Percentiles rank a stretch among this genome's conserved stretches.
Conservation (phyloP, 2,329 filamentous ascomycete species). For the Clonostachys byssicola region DNA sequence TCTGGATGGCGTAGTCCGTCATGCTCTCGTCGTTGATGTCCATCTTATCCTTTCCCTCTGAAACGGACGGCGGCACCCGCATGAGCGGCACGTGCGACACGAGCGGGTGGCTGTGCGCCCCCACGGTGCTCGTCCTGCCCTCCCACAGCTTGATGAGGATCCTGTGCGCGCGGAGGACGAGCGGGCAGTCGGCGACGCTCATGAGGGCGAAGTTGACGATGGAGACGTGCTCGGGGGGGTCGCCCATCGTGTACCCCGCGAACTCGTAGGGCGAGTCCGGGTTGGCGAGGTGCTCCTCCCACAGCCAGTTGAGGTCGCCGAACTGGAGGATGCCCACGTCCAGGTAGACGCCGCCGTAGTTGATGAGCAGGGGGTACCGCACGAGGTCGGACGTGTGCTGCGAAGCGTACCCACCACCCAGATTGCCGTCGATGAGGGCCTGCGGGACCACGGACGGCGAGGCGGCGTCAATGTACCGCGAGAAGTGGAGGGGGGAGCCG, state of each 20-base stretch:
- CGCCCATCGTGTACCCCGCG: conserved; percentile 1
- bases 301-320: conserved; percentile 2
- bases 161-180: conserved; percentile 1
- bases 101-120: not conserved
- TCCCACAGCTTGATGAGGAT: conserved; percentile 3
- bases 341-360: conserved; percentile 2
- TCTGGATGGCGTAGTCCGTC: conserved; percentile 2
- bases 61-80: not conserved
- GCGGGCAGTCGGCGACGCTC: not conserved
- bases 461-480: conserved; percentile 14
- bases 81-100: conserved; percentile 1
- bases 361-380: conserved; percentile 2
- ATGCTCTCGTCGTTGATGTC: conserved; percentile 1
- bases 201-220: conserved; percentile 3
- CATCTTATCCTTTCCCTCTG: not conserved
- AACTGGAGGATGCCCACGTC: conserved; percentile 2
- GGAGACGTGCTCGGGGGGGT: not conserved
- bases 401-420: not conserved
- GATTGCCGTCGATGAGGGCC: not conserved
- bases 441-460: not conserved
- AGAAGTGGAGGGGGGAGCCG: conserved; percentile 41
- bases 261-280: conserved; percentile 1
- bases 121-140: not conserved
- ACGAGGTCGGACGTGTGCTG: conserved; percentile 3
- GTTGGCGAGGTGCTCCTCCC: conserved; percentile 2